Base-by-base conservation (phyloP, 176 grass and related monocot species). In the Themeda triandra region DNA sequence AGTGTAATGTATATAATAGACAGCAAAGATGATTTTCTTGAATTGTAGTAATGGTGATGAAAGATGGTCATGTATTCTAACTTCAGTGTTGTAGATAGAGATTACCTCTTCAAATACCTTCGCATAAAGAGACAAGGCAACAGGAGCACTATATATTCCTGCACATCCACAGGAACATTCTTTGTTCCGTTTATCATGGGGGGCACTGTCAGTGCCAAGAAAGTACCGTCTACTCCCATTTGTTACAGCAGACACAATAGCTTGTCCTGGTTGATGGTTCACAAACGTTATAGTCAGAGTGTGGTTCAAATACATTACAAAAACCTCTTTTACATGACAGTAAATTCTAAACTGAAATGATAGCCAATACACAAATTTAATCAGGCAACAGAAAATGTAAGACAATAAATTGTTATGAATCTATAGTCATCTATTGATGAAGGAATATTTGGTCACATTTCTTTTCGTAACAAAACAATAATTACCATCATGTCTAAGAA, bases 141-240 rank as follows among this genome's bases (percentile, higher is more conserved):
- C 76, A 76, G 96, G 91, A 28, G 96, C 93, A 13, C 86, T 98
- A 63, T 86, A 98, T 88, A 98, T 94, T 80, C 96, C 96, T 18
- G 96, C 96, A 86, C 96, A 98, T 76, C 93, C 93, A 79, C 93
- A 98, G n/a, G 93, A 87, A 85, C 93, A 90, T 73, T 94, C 96
- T 88, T 97, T 97, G 45, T 82, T 89, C 80, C 58, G 49, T 86
- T 88, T 94, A 78, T 97, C 95, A 79, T 94, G 95, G 32, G 96
- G 91, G 62, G 93, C 96, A 66, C 93, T 96, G 73, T 99, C 96
- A 0, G 96, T 99, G 32, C 93, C 93, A 67, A 99, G 89, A 86
- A 99, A 96, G 72, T 96, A 99, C 11, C 81, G 79, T 67, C 18
- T 91, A 59, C 91, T 99, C 28, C 96, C 96, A 84, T 88, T 99